Evolutionary conservation across 2,329 filamentous ascomycete genomes (phyloP).

Genomic region (Penicillium griseofulvum): DNA sequence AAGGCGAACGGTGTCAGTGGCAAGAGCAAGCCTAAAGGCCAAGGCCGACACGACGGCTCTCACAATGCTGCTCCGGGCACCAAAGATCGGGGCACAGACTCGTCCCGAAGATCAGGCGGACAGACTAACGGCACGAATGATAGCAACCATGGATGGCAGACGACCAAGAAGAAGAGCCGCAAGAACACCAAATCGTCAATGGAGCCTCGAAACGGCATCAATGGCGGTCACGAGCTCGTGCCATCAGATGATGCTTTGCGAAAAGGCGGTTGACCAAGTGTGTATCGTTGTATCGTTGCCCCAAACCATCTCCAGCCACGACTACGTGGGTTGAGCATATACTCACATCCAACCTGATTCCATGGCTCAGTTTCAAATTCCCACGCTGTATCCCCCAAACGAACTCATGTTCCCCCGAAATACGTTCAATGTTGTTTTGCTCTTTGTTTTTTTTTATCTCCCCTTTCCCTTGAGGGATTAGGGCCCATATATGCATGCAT

Average conservation of each 20-base stretch:
- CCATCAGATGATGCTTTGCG: constrained; percentile 45
- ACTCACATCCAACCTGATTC: not conserved
- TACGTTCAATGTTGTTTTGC: constrained; percentile 5
- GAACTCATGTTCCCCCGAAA: constrained; percentile 7
- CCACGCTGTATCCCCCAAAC: not conserved
- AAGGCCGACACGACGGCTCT: constrained; percentile 26
- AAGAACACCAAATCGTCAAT: constrained; percentile 36
- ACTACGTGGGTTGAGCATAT: not conserved
- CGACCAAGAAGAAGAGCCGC: constrained; percentile 45
- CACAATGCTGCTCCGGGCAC: constrained; percentile 14
- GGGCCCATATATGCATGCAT: constrained; percentile 12
- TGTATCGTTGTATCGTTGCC: not conserved
- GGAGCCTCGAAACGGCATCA: constrained; percentile 30
- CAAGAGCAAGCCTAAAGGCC: constrained; percentile 37
- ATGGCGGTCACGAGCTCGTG: constrained; percentile 37
- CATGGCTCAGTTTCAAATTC: not conserved
- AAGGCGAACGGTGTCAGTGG: constrained; percentile 35
- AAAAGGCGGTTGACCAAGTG: constrained; percentile 44
- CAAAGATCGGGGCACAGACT: constrained; percentile 32
- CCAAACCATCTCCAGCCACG: not conserved
- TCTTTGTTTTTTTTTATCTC: constrained; percentile 2
- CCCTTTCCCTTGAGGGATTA: not conserved
- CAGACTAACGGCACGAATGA: constrained; percentile 29
- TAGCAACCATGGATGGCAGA: constrained; percentile 42
- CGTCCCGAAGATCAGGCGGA: constrained; percentile 26